These are phyloP conservation scores for Saccharum hybrid DNA, from an alignment of 202 grass and related monocot species.

Conservation along the genomic window DNA sequence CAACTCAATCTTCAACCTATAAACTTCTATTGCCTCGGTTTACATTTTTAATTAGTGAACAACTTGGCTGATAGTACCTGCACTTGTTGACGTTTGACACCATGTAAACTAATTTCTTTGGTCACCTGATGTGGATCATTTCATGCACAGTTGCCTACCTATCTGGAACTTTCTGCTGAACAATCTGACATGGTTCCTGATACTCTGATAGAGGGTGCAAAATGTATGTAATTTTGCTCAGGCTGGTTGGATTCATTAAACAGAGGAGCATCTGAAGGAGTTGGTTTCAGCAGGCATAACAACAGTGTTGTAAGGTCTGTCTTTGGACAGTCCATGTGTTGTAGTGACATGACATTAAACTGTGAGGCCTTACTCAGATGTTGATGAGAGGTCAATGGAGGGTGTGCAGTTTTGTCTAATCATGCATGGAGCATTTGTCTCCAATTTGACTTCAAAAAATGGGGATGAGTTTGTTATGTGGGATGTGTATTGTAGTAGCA, in stretches of 20 bases:
- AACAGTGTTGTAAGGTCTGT: neutral
- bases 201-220: conserved; percentile 13
- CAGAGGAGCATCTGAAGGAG: conserved; percentile 2
- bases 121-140: neutral
- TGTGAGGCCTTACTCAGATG: neutral
- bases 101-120: neutral
- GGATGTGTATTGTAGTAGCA: conserved; percentile 1
- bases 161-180: conserved; percentile 17
- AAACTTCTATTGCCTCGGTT: neutral
- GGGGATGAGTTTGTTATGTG: conserved; percentile 10
- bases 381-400: conserved; percentile 16
- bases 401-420: conserved; percentile 30
- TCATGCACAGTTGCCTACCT: conserved; percentile 13
- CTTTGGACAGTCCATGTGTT: neutral
- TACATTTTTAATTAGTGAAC: neutral
- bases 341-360: neutral
- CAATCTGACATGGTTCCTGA: neutral
- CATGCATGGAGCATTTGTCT: conserved; percentile 32
- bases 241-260: conserved; percentile 14
- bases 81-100: neutral
- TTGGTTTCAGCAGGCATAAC: neutral
- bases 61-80: neutral
- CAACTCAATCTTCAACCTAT: neutral
- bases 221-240: neutral
- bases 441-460: conserved; percentile 12